Evolutionary conservation across 2,329 filamentous ascomycete genomes (phyloP).

Genomic region (Calonectria naviculata): DNA sequence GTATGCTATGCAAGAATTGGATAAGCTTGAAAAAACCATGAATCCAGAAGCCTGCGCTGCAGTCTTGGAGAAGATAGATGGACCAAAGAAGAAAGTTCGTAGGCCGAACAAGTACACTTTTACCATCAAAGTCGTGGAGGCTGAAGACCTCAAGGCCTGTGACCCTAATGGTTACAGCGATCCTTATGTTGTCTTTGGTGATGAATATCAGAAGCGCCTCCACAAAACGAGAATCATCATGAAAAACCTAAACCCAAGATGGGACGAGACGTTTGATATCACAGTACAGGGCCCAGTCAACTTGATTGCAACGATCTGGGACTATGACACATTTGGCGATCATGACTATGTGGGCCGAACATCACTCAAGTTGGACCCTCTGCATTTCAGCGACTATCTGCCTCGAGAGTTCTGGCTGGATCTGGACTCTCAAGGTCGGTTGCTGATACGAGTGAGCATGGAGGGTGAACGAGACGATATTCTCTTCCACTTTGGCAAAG

Average conservation of each 20-base stretch:
- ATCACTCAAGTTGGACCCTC: constrained; percentile 97
- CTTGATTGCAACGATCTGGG: constrained; percentile 97
- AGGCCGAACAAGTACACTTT: constrained; percentile 93
- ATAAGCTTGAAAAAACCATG: constrained; percentile 88
- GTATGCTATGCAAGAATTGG: constrained; percentile 91
- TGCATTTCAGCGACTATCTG: constrained; percentile 95
- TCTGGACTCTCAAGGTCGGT: constrained; percentile 91
- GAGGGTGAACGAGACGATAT: constrained; percentile 98
- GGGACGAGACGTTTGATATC: constrained; percentile 98
- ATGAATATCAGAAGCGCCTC: constrained; percentile 97
- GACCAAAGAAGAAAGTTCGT: constrained; percentile 72
- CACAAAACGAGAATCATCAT: constrained; percentile 95
- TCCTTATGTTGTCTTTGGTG: constrained; percentile 95
- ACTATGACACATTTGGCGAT: constrained; percentile 96
- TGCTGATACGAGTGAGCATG: constrained; percentile 95
- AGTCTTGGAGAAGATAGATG: constrained; percentile 79
- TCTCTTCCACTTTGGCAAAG: constrained; percentile 97
- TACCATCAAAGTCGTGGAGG: constrained; percentile 98
- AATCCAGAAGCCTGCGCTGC: constrained; percentile 92
- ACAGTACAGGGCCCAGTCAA: constrained; percentile 92
- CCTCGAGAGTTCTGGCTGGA: constrained; percentile 98
- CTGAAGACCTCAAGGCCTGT: constrained; percentile 97
- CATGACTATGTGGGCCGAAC: constrained; percentile 97
- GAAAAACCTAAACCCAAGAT: constrained; percentile 89
- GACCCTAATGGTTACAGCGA: constrained; percentile 95